These are phyloP conservation scores for Phytopythium chamaehyphon DNA, from an alignment of 352 stramenopile genomes.

Conservation along the genomic window DNA sequence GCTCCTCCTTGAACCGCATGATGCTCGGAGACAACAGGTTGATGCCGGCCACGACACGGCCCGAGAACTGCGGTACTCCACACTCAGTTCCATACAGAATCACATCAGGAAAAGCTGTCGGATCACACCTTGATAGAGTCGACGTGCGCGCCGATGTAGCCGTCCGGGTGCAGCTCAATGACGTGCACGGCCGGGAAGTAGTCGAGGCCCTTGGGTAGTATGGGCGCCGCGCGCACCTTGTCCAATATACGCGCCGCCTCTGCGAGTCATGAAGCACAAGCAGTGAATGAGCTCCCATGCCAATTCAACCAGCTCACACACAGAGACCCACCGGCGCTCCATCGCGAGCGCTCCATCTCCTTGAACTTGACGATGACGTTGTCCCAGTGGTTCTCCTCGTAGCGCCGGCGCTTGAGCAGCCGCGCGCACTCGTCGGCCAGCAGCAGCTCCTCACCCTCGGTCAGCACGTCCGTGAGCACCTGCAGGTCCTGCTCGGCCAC, in stretches of 20 bases:
- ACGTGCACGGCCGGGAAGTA: conserved; percentile 81
- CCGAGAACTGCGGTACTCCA: conserved; percentile 53
- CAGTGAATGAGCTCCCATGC: too few species aligned
- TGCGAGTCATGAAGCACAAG: conserved; percentile 7
- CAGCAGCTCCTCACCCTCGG: conserved; percentile 63
- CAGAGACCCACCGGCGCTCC: conserved; percentile 35
- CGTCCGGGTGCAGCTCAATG: conserved; percentile 76
- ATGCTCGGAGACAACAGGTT: conserved; percentile 76
- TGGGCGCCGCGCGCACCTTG: conserved; percentile 48
- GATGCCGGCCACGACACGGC: conserved; percentile 69
- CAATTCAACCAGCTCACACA: too few species aligned
- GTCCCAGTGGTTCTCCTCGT: conserved; percentile 83
- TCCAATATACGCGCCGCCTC: conserved; percentile 66
- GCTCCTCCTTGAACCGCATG: conserved; percentile 84
- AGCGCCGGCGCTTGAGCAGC: conserved; percentile 66
- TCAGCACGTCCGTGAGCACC: conserved; percentile 66
- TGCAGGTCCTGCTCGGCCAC: conserved; percentile 59
- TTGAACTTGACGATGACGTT: conserved; percentile 87
- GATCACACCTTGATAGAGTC: conserved; percentile 70
- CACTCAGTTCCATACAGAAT: too few species aligned
- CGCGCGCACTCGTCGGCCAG: conserved; percentile 66
- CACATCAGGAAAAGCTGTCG: not conserved
- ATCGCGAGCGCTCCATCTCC: conserved; percentile 83
- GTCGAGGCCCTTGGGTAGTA: conserved; percentile 53
- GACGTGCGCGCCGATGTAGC: conserved; percentile 85